A percentile compares a stretch with the other conserved stretches of the same genome.
Evolutionary conservation across 2,329 filamentous ascomycete genomes (phyloP).

Genomic region (Balansia obtecta): DNA sequence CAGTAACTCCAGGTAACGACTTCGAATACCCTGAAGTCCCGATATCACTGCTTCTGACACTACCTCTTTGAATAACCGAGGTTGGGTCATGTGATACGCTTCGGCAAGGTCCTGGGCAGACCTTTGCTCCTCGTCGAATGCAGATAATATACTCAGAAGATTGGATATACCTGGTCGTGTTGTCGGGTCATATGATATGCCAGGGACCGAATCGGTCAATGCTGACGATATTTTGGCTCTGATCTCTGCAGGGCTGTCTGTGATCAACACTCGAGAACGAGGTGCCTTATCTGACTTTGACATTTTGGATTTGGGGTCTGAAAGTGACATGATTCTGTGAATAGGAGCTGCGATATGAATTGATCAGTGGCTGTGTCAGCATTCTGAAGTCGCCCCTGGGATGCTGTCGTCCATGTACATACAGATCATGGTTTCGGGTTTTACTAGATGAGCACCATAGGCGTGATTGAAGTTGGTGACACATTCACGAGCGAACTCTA

Average conservation of each 20-base stretch:
- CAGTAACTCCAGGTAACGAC: conserved; percentile 42
- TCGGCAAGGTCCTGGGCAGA: conserved; percentile 28
- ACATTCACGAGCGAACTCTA: conserved; percentile 83
- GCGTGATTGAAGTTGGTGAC: conserved; percentile 77
- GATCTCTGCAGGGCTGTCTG: conserved; percentile 54
- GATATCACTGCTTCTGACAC: conserved; percentile 45
- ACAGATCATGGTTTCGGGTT: conserved; percentile 64
- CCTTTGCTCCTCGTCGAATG: conserved; percentile 41
- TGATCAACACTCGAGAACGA: conserved; percentile 72
- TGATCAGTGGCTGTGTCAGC: neutral
- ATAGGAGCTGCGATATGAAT: conserved; percentile 53
- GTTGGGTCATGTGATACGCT: conserved; percentile 23
- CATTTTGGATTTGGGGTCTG: conserved; percentile 73
- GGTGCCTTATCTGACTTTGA: conserved; percentile 71
- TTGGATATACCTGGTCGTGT: conserved; percentile 76
- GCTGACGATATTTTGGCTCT: conserved; percentile 57
- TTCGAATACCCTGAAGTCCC: conserved; percentile 41
- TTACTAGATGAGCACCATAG: conserved; percentile 50
- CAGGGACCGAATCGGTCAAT: conserved; percentile 58
- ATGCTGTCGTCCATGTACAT: conserved; percentile 10
- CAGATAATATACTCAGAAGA: conserved; percentile 65
- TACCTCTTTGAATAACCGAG: conserved; percentile 32
- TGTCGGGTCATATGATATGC: conserved; percentile 59
- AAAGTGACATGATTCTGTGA: conserved; percentile 82
- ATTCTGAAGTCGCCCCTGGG: no score